Evolutionary conservation across 305 asterid genomes (phyloP), one percentile per base, ranked within the genome.

Genomic region (Solanum chacoense): DNA sequence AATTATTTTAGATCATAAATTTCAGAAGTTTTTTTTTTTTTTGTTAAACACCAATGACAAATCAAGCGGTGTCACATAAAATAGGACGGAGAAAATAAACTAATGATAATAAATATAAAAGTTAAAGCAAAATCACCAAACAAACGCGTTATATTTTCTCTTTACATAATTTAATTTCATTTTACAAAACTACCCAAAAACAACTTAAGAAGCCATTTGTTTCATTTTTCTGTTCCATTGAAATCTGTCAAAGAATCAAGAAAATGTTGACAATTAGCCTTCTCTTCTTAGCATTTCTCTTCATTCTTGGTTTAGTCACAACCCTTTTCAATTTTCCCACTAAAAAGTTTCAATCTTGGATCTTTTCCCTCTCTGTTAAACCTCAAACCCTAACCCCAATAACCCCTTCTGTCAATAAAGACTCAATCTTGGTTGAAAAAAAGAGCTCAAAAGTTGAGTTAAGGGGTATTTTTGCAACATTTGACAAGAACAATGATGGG

Each of bases 401-500:
- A 67, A 73, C 63, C 29, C 89, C 63, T 65, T 31, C 16, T 76
- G 10, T 76, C 78, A 45, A 32, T 22, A 29, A 63, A 75, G 81
- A 75, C 22, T 10, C 83, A 76, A 35, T 75, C 81, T 75, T 75
- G 85, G 37, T 74, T 31, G 85, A 69, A 31, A 14, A 85, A 16
- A 85, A 74, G 18, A 59, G 67, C 10, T 55, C 67, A 1, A 91
- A 90, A 73, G 85, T 35, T 38, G 91, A 91, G 35, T 85, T 95
- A 8, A 88, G 88, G 36, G 88, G 93, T 37, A 92, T 94, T 36
- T 96, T 96, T 84, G 94, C 95, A n/a, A 95, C 97, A 18, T 96
- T 96, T 87, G 98, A 96, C 91, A 94, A 93, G 95, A 93, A 96
- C 92, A 90, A 86, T 77, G 99, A 96, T 88, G 99, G 98, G 1